phyloP scores from a whole-genome alignment of 495 filamentous ascomycete species.

The Glarea lozoyensis region DNA sequence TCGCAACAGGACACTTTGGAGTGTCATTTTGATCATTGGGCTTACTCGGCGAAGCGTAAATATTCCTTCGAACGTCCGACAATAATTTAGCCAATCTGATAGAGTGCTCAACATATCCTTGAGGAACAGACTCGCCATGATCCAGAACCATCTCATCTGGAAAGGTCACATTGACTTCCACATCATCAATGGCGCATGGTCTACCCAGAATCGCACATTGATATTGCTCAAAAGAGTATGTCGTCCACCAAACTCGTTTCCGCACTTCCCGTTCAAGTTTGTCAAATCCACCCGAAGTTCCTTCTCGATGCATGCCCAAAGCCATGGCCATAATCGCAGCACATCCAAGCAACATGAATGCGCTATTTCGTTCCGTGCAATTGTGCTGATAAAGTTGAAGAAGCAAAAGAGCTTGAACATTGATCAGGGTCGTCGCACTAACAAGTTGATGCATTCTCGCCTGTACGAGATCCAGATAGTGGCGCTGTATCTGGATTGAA shows the following conservation, averaged over 20 bases:
- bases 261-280: conserved; percentile 31
- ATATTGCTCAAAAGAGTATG: conserved; percentile 36
- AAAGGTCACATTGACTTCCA: conserved; percentile 29
- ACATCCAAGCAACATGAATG: conserved; percentile 35
- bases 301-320: conserved; percentile 38
- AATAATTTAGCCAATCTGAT: conserved; percentile 12
- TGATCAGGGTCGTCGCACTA: conserved; percentile 30
- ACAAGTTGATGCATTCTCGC: conserved; percentile 24
- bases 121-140: conserved; percentile 18
- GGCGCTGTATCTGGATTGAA: conserved; percentile 26
- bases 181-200: conserved; percentile 35
- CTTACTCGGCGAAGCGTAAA: conserved; percentile 13
- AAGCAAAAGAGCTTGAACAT: conserved; percentile 37
- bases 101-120: conserved; percentile 21
- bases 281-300: conserved; percentile 26
- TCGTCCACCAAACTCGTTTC: conserved; percentile 40
- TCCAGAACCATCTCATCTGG: conserved; percentile 25
- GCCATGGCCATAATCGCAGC: conserved; percentile 35
- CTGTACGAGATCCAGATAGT: conserved; percentile 27
- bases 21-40: conserved; percentile 11
- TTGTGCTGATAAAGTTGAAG: conserved; percentile 38
- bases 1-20: conserved; percentile 9
- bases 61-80: conserved; percentile 14
- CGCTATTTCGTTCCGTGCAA: conserved; percentile 29
- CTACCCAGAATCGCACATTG: conserved; percentile 36